phyloP scores from a whole-genome alignment of 768 basidiomycete species.

The Tulasnella sp. region DNA sequence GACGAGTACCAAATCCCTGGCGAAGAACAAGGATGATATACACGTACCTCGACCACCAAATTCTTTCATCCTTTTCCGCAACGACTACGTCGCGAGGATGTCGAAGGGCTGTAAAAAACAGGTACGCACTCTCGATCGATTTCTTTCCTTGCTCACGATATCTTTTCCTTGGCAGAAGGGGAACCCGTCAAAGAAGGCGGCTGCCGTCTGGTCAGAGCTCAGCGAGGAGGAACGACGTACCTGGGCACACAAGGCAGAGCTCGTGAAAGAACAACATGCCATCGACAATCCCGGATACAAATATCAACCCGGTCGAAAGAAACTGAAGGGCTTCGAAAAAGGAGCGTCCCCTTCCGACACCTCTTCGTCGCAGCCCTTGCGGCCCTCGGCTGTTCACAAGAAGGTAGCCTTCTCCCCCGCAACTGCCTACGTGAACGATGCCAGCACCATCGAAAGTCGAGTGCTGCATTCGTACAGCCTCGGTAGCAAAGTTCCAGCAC shows the following conservation, averaged over 20 bases:
- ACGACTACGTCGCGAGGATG: not conserved
- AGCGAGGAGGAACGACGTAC: not conserved
- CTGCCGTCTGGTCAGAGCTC: not conserved
- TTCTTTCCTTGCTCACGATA: not conserved
- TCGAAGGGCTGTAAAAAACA: not conserved
- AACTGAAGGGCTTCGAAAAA: no score
- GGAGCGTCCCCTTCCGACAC: no score
- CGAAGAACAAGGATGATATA: not conserved
- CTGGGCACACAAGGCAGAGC: not conserved
- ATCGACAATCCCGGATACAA: conserved; percentile 1
- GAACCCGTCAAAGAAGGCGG: not conserved
- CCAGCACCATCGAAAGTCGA: not conserved
- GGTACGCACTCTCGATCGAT: not conserved
- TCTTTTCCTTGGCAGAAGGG: not conserved
- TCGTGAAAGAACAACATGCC: conserved; percentile 5
- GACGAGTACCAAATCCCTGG: no score
- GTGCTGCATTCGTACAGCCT: not conserved
- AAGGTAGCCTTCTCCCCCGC: not conserved
- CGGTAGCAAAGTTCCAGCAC: not conserved
- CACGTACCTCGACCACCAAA: conserved; percentile 1
- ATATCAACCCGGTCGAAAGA: not conserved
- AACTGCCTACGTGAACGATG: not conserved
- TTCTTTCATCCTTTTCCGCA: conserved; percentile 9
- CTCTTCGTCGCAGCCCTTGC: not conserved
- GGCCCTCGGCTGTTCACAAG: not conserved